Evolutionary conservation across 23 red algal genomes (phyloP), one percentile per base, ranked within the genome.

Genomic region (Porphyridium purpureum): DNA sequence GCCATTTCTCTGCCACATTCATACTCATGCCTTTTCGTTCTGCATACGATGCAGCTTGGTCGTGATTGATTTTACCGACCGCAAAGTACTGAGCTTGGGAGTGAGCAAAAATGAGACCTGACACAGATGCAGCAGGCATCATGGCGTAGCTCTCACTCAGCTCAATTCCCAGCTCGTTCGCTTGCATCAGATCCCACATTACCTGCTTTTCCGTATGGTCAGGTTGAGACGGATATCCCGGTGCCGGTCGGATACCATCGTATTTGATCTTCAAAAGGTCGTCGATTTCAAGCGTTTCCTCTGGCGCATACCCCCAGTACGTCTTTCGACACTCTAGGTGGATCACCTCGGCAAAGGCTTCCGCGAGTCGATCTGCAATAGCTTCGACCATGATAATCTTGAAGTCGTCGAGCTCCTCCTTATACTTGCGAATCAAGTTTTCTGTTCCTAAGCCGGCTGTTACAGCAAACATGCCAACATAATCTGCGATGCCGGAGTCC

Each of bases 201-300:
- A 56, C 33, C 19, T 48, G 19, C 32, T 73, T 84, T 29, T 72
- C 66, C 20, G 66, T 72, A 25, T 84, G 79, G 54, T 84, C 79
- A 23, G 76, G 76, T 57, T 83, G 76, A 11, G 38, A 44, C 11
- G 38, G 38, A 44, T 44, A 44, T 24, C 79, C 79, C 0, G 79
- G 66, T 19, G 79, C 79, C 2, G 79, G 79, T 7, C 79, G 67
- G 52, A 84, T 84, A 24, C 79, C 79, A 3, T 50, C 38, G 50
- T 84, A 84, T 46, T 68, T 69, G 50, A 84, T 84, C 55, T 84
- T 84, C 8, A 84, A 70, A 14, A 84, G 55, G 57, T 84, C 79
- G 34, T 84, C 79, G 9, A 27, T 46, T 14, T 38, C 35, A 3
- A 84, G 59, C 28, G 64, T 74, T 33, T 84, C 79, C 9, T 62